Conservation (phyloP, 148 eudicot species). For the Chenopodium formosanum region DNA sequence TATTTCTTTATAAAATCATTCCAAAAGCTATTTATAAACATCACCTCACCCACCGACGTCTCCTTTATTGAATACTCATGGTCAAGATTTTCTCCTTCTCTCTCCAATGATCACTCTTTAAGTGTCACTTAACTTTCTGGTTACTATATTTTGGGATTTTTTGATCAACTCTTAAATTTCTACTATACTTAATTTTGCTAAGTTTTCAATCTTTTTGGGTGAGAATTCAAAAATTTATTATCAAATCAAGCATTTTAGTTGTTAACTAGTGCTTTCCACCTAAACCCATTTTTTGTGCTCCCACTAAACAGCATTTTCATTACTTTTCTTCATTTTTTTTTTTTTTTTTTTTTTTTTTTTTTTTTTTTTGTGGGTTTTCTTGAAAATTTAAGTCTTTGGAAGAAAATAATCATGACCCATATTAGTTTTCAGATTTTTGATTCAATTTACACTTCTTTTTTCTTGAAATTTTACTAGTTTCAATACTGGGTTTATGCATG, state of each 20-base stretch:
- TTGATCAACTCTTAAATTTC: conserved; percentile 4
- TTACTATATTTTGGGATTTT: conserved; percentile 11
- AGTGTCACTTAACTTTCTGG: conserved; percentile 15
- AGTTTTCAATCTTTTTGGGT: not conserved
- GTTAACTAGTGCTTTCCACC: conserved; percentile 36
- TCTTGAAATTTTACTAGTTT: conserved; percentile 5
- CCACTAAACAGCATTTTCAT: conserved; percentile 24
- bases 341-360: conserved; percentile 2
- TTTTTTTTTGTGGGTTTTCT: not conserved
- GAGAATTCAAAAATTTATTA: conserved; percentile 21
- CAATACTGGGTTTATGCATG: conserved; percentile 11
- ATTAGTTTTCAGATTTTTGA: conserved; percentile 14
- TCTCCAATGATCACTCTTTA: conserved; percentile 30
- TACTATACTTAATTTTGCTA: not conserved
- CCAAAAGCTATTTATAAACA: conserved; percentile 13
- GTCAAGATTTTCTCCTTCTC: conserved; percentile 16
- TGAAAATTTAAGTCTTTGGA: not conserved
- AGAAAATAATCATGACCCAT: conserved; percentile 6
- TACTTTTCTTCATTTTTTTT: not conserved
- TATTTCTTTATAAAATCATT: not conserved
- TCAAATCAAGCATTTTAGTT: conserved; percentile 24
- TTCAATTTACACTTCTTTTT: conserved; percentile 2
- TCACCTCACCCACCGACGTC: conserved; percentile 12
- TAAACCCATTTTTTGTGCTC: conserved; percentile 27
- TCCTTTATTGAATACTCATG: not conserved